Conservation (phyloP, 441 rosid species). For the Bruguiera hainesii region DNA sequence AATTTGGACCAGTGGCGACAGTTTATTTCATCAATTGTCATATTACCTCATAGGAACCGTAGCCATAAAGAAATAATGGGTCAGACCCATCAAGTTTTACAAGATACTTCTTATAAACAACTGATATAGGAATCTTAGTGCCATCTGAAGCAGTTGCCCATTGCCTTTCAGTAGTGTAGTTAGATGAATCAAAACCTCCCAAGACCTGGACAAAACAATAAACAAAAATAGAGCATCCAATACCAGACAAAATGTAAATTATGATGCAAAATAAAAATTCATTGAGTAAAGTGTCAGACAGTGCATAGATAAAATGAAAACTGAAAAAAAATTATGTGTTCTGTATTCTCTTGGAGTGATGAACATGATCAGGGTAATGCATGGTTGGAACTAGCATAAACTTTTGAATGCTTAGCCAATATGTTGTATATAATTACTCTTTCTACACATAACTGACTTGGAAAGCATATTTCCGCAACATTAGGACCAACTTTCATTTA, state of each 20-base stretch:
- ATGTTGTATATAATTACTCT: too few species aligned
- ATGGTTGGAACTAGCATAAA: too few species aligned
- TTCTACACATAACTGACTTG: too few species aligned
- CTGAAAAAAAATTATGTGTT: too few species aligned
- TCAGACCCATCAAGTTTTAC: conserved; percentile 87
- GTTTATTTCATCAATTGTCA: conserved; percentile 12
- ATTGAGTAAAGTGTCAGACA: too few species aligned
- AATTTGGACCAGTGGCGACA: neutral
- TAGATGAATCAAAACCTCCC: conserved; percentile 85
- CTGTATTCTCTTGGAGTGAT: too few species aligned
- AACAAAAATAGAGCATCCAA: conserved; percentile 16
- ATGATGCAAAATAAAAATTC: too few species aligned
- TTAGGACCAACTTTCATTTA: too few species aligned
- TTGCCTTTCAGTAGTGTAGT: conserved; percentile 77
- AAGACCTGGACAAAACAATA: conserved; percentile 52
- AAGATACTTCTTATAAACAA: conserved; percentile 62
- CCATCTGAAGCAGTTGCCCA: conserved; percentile 91
- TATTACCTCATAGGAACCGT: conserved; percentile 94
- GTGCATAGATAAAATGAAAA: too few species aligned
- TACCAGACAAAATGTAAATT: neutral
- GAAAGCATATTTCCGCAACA: too few species aligned
- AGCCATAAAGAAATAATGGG: conserved; percentile 79
- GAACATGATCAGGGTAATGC: too few species aligned
- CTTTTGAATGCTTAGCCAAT: too few species aligned
- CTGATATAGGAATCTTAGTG: conserved; percentile 72